phyloP scores from a whole-genome alignment of 139 green algal genomes.

The Tetraselmis chui region DNA sequence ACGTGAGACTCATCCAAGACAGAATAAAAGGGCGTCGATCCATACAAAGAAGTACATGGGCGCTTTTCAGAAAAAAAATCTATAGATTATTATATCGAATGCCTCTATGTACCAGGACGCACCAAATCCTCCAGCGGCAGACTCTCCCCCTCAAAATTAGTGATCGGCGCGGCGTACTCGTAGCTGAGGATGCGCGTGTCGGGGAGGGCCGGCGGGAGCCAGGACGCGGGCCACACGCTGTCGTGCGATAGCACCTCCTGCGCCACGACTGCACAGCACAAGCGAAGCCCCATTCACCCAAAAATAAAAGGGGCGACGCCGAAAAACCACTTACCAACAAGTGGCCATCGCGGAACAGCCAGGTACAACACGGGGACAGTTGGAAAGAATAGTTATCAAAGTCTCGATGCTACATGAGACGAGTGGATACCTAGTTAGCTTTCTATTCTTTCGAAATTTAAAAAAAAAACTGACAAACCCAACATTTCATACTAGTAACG shows the following conservation, averaged over 20 bases:
- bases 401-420: no score
- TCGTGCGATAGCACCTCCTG: neutral
- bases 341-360: neutral
- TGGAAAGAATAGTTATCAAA: neutral
- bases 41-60: no score
- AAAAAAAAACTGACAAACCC: no score
- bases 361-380: neutral
- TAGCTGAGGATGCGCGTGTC: constrained; percentile 1
- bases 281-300: neutral
- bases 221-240: constrained; percentile 2
- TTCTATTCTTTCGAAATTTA: no score
- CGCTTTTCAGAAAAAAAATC: no score
- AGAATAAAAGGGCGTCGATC: no score
- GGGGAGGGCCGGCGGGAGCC: neutral
- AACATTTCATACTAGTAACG: no score
- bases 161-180: neutral
- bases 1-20: no score
- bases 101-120: no score
- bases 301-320: neutral
- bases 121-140: neutral
- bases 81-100: no score
- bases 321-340: neutral
- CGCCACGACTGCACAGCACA: neutral
- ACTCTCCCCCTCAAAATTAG: neutral
- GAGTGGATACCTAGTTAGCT: no score